phyloP scores from a whole-genome alignment of 2,329 filamentous ascomycete genomes.

The Nemania diffusa region DNA sequence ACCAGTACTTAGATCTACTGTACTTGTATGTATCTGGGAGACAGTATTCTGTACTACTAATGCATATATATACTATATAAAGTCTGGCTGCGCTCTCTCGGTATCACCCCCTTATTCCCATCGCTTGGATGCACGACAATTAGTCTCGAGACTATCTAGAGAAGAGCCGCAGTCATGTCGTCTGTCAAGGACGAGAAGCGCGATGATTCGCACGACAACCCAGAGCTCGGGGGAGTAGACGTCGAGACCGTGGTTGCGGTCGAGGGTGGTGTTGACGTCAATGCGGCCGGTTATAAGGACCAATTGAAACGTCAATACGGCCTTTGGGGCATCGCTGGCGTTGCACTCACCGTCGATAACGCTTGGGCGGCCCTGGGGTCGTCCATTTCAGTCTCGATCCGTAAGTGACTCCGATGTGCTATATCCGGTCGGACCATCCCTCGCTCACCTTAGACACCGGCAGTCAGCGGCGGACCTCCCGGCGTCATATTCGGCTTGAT shows the following conservation, averaged over 20 bases:
- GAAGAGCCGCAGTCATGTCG: neutral
- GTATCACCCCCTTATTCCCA: neutral
- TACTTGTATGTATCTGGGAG: neutral
- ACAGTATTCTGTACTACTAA: neutral
- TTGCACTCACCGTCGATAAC: constrained; percentile 71
- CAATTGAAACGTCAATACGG: constrained; percentile 72
- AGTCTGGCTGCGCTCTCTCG: neutral
- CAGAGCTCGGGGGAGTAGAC: constrained; percentile 43
- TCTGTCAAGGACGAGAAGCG: constrained; percentile 25
- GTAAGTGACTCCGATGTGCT: constrained; percentile 45
- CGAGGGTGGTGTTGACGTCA: constrained; percentile 60
- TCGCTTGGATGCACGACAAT: neutral
- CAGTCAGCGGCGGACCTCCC: constrained; percentile 56
- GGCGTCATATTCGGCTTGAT: constrained; percentile 57
- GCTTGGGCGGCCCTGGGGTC: constrained; percentile 73
- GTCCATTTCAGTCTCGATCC: constrained; percentile 65
- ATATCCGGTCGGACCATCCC: constrained; percentile 1
- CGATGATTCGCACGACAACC: constrained; percentile 24
- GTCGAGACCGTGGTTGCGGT: constrained; percentile 51
- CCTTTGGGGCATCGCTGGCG: constrained; percentile 66
- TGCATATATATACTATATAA: neutral
- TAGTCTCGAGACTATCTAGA: neutral
- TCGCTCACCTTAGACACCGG: neutral
- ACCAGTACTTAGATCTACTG: neutral
- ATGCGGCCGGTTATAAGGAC: constrained; percentile 72